Conservation (phyloP, 2,329 filamentous ascomycete species). For the Fusarium udum region DNA sequence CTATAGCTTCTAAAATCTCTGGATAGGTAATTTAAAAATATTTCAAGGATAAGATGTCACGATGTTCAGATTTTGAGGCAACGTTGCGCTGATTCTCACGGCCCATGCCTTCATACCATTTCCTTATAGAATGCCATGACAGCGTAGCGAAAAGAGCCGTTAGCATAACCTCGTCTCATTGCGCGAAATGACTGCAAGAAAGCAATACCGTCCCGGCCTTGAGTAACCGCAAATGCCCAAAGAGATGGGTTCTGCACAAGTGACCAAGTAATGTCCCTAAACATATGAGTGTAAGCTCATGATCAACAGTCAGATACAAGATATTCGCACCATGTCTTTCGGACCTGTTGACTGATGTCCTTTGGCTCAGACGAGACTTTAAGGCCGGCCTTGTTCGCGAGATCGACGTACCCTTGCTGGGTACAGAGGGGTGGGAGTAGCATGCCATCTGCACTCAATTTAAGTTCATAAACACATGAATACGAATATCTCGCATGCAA, state of each 20-base stretch:
- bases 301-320: not conserved
- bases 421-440: slow-evolving; percentile 66
- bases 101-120: not conserved
- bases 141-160: slow-evolving; percentile 66
- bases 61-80: not conserved
- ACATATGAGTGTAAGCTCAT: not conserved
- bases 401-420: slow-evolving; percentile 60
- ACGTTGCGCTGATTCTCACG: not conserved
- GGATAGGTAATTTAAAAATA: not conserved
- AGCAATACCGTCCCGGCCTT: slow-evolving; percentile 67
- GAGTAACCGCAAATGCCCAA: slow-evolving; percentile 69
- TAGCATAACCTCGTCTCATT: slow-evolving; percentile 68
- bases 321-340: slow-evolving; percentile 64
- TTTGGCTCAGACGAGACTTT: slow-evolving; percentile 56
- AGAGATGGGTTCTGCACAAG: slow-evolving; percentile 67
- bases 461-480: not conserved
- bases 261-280: slow-evolving; percentile 70
- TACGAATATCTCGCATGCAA: not conserved
- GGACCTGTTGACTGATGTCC: slow-evolving; percentile 67
- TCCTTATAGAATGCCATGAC: slow-evolving; percentile 65
- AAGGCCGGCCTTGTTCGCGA: slow-evolving; percentile 61
- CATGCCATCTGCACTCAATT: slow-evolving; percentile 61
- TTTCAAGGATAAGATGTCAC: not conserved
- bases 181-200: slow-evolving; percentile 70
- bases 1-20: not conserved